Conservation (phyloP, 768 basidiomycete species). For the Pisolithus tinctorius region DNA sequence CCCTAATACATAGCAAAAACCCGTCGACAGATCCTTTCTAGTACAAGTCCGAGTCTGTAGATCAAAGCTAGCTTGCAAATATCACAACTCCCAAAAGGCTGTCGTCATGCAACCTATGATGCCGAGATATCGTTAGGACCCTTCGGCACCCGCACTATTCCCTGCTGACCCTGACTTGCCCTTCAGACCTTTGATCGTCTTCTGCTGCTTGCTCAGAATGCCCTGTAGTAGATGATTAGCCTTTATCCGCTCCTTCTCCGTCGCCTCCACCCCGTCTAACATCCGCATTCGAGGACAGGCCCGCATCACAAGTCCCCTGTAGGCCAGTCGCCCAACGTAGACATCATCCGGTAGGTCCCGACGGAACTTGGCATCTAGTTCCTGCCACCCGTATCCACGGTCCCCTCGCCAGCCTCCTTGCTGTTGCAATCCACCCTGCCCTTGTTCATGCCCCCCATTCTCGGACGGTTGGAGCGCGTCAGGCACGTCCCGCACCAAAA, state of each 20-base stretch:
- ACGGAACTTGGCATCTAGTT: conserved; percentile 80
- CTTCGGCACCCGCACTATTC: conserved; percentile 2
- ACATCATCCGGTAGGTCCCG: conserved; percentile 83
- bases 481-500: conserved; percentile 64
- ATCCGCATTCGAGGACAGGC: conserved; percentile 57
- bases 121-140: neutral
- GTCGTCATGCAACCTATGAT: neutral
- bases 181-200: conserved; percentile 21
- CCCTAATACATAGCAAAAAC: neutral
- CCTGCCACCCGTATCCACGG: conserved; percentile 49
- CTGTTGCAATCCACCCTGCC: neutral
- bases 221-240: conserved; percentile 62
- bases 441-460: conserved; percentile 10
- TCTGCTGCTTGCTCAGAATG: conserved; percentile 38
- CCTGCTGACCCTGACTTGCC: conserved; percentile 11
- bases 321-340: conserved; percentile 83
- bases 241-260: conserved; percentile 80
- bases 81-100: conserved; percentile 4
- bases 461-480: conserved; percentile 63
- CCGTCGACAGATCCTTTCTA: neutral
- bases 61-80: neutral
- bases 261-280: conserved; percentile 84
- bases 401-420: conserved; percentile 25
- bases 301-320: conserved; percentile 84
- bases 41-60: neutral